Evolutionary conservation across 441 rosid species (phyloP), one percentile per base, ranked within the genome.

Genomic region (Arabidopsis lyrata): DNA sequence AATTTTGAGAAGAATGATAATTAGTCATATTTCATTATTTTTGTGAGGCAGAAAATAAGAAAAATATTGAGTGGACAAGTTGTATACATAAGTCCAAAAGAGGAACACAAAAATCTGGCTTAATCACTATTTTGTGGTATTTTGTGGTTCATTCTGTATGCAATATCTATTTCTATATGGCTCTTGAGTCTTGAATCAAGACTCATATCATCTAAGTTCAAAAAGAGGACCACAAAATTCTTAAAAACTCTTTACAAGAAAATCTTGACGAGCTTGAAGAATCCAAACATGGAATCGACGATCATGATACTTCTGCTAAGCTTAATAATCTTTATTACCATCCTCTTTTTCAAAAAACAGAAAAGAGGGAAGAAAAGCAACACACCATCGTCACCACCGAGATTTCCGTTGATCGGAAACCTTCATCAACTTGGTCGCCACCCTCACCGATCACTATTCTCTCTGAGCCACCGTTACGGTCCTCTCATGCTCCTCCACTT

Each of bases 361-460:
- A 3, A 11, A 2, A 20, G 4, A 4, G 1, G 31, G 29, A 20
- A 45, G 20, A 57, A 29, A 18, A 3, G 1, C 32, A 20, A 18
- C 13, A 14, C 20, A 44, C 15, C n/a, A 0, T 67, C 87, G 0
- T 82, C 85, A 2, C 91, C 86, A 15, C 45, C 58, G 44, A 66
- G 75, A 52, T 78, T 84, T 44, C 86, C 88, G 6, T 27, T 86
- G 16, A 53, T 86, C 3, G 87, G 86, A n/a, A 85, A 87, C 82
- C 79, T 85, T 35, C 86, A 83, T 59, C 82, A 81, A 66, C 61
- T 86, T 9, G 86, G 83, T 3, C 13, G 2, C 7, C 16, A 77
- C 24, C 83, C 86, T 32, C 90, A 86, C 76, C 83, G 82, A 34
- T 81, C 89, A n/a, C 83, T 86, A 34, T 39, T 41, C 9, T n/a